Evolutionary conservation across 805 yeast species (phyloP).

Genomic region (Ogataea sp.): DNA sequence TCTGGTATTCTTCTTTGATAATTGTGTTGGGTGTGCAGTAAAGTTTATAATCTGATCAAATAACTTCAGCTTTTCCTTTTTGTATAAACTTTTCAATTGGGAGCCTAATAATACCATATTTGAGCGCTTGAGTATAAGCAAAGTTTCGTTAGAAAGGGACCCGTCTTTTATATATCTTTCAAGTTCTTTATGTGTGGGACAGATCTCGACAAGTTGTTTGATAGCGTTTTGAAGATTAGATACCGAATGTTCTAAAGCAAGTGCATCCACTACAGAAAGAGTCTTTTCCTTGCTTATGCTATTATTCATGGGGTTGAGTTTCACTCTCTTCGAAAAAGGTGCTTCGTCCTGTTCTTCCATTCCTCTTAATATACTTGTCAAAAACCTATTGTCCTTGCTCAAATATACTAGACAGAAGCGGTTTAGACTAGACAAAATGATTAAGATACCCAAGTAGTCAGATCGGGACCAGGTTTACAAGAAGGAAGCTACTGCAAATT

Average conservation of each 20-base stretch:
- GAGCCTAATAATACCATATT: constrained; percentile 54
- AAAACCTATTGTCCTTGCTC: too few relatives aligned
- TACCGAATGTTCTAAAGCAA: constrained; percentile 43
- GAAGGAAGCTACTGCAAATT: too few relatives aligned
- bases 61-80: constrained; percentile 37
- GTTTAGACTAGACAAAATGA: too few relatives aligned
- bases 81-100: constrained; percentile 45
- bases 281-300: not conserved
- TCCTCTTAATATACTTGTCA: too few relatives aligned
- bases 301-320: not conserved
- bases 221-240: constrained; percentile 44
- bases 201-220: constrained; percentile 39
- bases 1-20: not conserved
- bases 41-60: constrained; percentile 47
- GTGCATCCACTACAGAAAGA: constrained; percentile 14
- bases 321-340: not conserved
- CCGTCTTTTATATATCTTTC: constrained; percentile 19
- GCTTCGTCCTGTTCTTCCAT: too few relatives aligned
- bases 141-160: constrained; percentile 28
- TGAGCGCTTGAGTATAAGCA: constrained; percentile 42
- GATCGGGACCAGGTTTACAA: too few relatives aligned
- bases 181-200: constrained; percentile 45
- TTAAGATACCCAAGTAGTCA: too few relatives aligned
- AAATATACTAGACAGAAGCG: too few relatives aligned
- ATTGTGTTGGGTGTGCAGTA: constrained; percentile 18